These are phyloP conservation scores for Allium fistulosum DNA, from an alignment of 106 monocot genomes.

Conservation along the genomic window DNA sequence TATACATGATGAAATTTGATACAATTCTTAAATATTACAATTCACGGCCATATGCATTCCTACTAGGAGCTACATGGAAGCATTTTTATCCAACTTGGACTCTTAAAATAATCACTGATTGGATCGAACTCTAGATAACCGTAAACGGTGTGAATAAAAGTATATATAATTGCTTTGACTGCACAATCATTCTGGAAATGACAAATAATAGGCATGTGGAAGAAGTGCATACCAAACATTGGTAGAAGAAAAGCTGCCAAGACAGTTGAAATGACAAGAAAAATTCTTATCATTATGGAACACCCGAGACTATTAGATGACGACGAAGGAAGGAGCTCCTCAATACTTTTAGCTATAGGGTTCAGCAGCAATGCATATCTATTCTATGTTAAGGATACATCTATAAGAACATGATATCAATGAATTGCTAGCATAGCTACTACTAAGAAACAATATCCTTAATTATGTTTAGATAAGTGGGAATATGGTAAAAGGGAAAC, in stretches of 20 bases:
- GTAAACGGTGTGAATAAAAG: background rate
- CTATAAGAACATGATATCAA: no score
- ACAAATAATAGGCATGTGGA: background rate
- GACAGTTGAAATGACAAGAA: slow-evolving; percentile 72
- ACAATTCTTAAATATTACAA: background rate
- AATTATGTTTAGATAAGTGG: no score
- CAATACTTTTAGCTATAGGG: slow-evolving; percentile 76
- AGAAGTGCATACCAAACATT: slow-evolving; percentile 60
- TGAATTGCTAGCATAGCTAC: no score
- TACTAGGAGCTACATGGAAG: background rate
- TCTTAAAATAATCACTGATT: no score
- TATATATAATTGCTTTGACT: no score
- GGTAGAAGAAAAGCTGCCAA: slow-evolving; percentile 81
- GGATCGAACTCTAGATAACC: no score
- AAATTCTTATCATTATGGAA: slow-evolving; percentile 44
- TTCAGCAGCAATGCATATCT: slow-evolving; percentile 85
- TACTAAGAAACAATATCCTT: no score
- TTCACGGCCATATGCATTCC: background rate
- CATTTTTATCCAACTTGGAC: no score
- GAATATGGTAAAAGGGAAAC: no score
- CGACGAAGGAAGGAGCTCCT: slow-evolving; percentile 61
- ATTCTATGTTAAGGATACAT: slow-evolving; percentile 34
- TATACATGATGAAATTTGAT: slow-evolving; percentile 1
- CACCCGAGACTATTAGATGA: slow-evolving; percentile 22
- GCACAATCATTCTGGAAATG: no score